These are phyloP conservation scores for Talaromyces sp. DNA, from an alignment of 2,329 filamentous ascomycete genomes.

Conservation along the genomic window DNA sequence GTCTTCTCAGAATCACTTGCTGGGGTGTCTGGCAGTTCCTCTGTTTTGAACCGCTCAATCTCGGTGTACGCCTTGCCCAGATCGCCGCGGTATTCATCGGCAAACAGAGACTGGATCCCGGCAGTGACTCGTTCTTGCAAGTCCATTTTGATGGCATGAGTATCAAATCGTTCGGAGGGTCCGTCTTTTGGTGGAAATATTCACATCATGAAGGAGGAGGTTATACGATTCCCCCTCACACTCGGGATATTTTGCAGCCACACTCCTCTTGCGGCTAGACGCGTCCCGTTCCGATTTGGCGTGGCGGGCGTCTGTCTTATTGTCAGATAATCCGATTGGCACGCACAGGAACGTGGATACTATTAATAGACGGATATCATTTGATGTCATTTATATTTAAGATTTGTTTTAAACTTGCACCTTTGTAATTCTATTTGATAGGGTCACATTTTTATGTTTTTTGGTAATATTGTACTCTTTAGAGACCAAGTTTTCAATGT, in stretches of 20 bases:
- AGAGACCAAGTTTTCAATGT: too few relatives aligned
- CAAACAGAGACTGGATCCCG: slow-evolving; percentile 16
- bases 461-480: too few relatives aligned
- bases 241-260: background rate
- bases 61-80: slow-evolving; percentile 15
- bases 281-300: background rate
- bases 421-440: too few relatives aligned
- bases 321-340: too few relatives aligned
- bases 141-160: background rate
- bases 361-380: too few relatives aligned
- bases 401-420: too few relatives aligned
- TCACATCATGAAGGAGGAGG: background rate
- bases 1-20: slow-evolving; percentile 3
- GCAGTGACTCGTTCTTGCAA: slow-evolving; percentile 11
- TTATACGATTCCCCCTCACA: background rate
- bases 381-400: too few relatives aligned
- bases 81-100: slow-evolving; percentile 19
- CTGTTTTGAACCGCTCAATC: slow-evolving; percentile 8
- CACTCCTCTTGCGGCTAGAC: background rate
- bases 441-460: too few relatives aligned
- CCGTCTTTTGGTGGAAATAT: background rate
- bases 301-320: background rate
- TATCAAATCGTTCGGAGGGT: background rate
- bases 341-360: too few relatives aligned
- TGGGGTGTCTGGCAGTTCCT: background rate